Evolutionary conservation across 1,284 basidiomycete genomes (phyloP), one percentile per base, ranked within the genome.

Genomic region (Rhodotorula sp.): DNA sequence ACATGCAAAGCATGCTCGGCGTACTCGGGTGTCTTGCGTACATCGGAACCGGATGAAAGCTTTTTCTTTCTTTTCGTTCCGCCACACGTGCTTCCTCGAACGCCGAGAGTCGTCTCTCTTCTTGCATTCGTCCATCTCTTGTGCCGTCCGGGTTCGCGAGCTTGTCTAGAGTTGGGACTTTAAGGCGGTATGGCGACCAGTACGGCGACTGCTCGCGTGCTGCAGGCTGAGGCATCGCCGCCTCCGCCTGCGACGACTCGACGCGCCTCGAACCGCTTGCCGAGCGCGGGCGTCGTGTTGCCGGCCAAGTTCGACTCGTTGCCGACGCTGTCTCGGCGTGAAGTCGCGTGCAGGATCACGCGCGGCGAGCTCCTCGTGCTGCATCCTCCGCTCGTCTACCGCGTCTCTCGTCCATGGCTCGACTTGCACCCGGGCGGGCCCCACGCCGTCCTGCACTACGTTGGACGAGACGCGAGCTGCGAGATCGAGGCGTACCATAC

Each of bases 401-500:
- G 89, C 73, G 87, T 96, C n/a, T 87, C 92, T 30, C 84, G 85
- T 20, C 83, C 85, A 24, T 97, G 95, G 96, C 87, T 95, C 29
- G 81, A 85, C 6, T 83, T 85, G 5, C 96, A 99, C 80, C 95
- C 95, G 0, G 96, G 95, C 56, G 95, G 95, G 65, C 82, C 87
- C 20, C 88, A 97, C 60, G 87, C 94, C 26, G 88, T 99, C 71
- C 87, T 96, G 42, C 96, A 99, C 82, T 98, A 95, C 79, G 89
- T 97, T 45, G 96, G 96, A 4, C 87, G 95, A 62, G 95, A 99
- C 80, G 95, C 94, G 0, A 87, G 89, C 5, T 91, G 96, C 83
- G 95, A 99, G 81, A 91, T 98, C 59, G 87, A 93, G 73, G 95
- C 93, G 18, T 98, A 93, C 82, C 95, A 99, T 80, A 84, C 85